Conservation (phyloP, 2,329 filamentous ascomycete species). For the Fusarium mangiferae region DNA sequence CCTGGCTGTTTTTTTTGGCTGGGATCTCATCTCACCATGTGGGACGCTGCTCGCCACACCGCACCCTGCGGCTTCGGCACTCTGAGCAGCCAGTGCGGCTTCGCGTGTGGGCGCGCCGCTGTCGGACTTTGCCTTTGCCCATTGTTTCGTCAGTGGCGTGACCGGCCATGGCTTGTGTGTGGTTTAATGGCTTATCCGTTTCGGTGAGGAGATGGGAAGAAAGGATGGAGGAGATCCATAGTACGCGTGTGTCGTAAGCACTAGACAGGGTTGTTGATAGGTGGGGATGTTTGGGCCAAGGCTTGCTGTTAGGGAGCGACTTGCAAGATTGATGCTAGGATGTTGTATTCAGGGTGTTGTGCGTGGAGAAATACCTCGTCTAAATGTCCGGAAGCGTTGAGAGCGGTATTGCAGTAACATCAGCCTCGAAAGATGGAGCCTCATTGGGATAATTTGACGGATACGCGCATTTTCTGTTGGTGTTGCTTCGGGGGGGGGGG, state of each 20-base stretch:
- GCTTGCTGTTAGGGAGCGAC: not conserved
- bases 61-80: constrained; percentile 10
- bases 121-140: not conserved
- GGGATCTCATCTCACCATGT: constrained; percentile 2
- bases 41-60: constrained; percentile 20
- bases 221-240: not conserved
- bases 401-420: not conserved
- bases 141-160: not conserved
- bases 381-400: not conserved
- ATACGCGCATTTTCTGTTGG: not conserved
- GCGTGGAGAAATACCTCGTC: not conserved
- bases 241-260: not conserved
- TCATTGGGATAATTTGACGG: not conserved
- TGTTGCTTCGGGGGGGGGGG: not conserved
- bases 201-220: not conserved
- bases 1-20: not conserved
- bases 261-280: constrained; percentile 2
- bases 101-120: constrained; percentile 13
- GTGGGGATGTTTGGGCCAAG: not conserved
- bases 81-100: constrained; percentile 15
- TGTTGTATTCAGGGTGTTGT: accelerated
- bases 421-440: not conserved
- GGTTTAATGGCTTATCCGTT: not conserved
- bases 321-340: not conserved
- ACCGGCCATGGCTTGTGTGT: not conserved